A percentile compares a stretch with the other conserved stretches of the same genome.
phyloP scores from a whole-genome alignment of 2,329 filamentous ascomycete genomes.

The Colletotrichum sublineola region DNA sequence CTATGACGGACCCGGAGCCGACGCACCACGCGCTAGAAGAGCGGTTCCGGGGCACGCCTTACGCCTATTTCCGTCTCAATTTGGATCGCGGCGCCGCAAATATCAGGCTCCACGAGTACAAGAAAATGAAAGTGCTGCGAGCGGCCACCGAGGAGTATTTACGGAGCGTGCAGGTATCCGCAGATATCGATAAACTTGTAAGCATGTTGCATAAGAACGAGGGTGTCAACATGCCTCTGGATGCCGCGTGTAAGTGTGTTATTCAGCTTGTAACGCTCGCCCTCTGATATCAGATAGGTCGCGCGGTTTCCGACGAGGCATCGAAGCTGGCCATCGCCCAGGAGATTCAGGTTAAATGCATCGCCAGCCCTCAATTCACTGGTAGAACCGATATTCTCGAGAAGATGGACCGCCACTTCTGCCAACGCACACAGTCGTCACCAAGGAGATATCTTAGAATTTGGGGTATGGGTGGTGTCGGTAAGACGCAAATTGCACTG shows the following conservation, averaged over 20 bases:
- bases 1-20: conserved; percentile 44
- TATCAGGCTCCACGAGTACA: conserved; percentile 46
- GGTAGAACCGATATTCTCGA: conserved; percentile 46
- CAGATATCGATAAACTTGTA: conserved; percentile 44
- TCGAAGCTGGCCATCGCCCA: conserved; percentile 5
- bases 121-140: conserved; percentile 46
- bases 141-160: conserved; percentile 46
- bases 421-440: conserved; percentile 23
- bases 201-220: conserved; percentile 37
- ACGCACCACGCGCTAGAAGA: conserved; percentile 41
- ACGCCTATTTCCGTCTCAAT: conserved; percentile 50
- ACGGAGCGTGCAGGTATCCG: conserved; percentile 19
- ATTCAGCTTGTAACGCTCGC: neutral
- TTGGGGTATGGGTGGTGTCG: conserved; percentile 48
- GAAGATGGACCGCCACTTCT: conserved; percentile 40
- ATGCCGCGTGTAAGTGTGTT: conserved; percentile 43
- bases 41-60: conserved; percentile 36
- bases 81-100: conserved; percentile 45
- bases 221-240: conserved; percentile 42
- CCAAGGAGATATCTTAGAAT: conserved; percentile 46
- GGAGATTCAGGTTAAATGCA: neutral
- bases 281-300: conserved; percentile 7
- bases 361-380: conserved; percentile 42
- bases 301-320: conserved; percentile 29
- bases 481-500: conserved; percentile 51